Conservation (phyloP, 768 basidiomycete species). For the Lyophyllum semitale region DNA sequence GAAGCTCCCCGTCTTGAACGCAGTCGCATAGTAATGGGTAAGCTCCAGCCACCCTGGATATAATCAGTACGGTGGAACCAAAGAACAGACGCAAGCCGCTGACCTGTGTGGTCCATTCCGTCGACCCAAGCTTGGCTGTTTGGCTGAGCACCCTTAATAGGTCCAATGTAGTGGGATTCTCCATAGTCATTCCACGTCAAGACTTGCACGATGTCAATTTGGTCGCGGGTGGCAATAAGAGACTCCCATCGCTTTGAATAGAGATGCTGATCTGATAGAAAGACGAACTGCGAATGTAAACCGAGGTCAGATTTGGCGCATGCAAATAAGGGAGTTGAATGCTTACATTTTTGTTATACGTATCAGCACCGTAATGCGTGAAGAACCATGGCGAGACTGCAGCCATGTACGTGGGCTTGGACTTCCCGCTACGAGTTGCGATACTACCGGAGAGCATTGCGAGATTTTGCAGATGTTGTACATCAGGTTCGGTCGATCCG, state of each 20-base stretch:
- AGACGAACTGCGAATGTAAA: slow-evolving; percentile 53
- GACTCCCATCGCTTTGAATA: slow-evolving; percentile 70
- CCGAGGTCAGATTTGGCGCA: neutral
- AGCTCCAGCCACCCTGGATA: slow-evolving; percentile 61
- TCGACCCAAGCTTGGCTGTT: slow-evolving; percentile 73
- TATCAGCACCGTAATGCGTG: slow-evolving; percentile 68
- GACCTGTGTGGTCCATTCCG: slow-evolving; percentile 59
- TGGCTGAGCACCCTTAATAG: slow-evolving; percentile 73
- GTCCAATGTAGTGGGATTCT: slow-evolving; percentile 80
- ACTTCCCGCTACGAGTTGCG: slow-evolving; percentile 25
- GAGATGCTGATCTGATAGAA: slow-evolving; percentile 66
- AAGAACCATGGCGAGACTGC: slow-evolving; percentile 79
- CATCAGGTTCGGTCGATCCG: slow-evolving; percentile 54
- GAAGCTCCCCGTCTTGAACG: slow-evolving; percentile 70
- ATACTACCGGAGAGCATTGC: slow-evolving; percentile 25
- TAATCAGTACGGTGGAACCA: neutral
- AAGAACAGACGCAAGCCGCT: slow-evolving; percentile 11
- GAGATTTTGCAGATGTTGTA: slow-evolving; percentile 51
- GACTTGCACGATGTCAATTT: slow-evolving; percentile 62
- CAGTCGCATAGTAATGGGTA: slow-evolving; percentile 65
- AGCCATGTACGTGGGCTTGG: slow-evolving; percentile 42
- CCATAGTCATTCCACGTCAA: slow-evolving; percentile 77
- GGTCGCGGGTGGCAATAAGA: slow-evolving; percentile 54
- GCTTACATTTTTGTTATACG: slow-evolving; percentile 74
- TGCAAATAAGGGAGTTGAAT: neutral